Conservation (phyloP, 805 yeast species). For the Teunomyces pallodes region DNA sequence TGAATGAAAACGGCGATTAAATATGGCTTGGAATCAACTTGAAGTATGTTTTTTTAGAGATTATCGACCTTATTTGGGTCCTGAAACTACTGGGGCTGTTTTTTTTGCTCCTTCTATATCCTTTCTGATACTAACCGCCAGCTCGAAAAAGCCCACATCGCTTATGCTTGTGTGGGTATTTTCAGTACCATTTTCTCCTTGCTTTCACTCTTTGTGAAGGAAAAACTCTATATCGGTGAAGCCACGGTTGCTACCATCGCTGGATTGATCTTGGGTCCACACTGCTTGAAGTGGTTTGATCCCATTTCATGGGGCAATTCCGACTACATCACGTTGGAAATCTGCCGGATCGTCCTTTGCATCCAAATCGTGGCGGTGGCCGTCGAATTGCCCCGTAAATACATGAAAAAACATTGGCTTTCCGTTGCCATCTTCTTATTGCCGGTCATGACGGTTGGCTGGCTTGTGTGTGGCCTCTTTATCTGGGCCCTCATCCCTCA, state of each 20-base stretch:
- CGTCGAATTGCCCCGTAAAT: conserved; percentile 86
- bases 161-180: conserved; percentile 84
- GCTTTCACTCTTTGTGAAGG: conserved; percentile 78
- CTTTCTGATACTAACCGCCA: conserved; percentile 15
- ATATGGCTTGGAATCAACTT: conserved; percentile 17
- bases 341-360: conserved; percentile 78
- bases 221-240: conserved; percentile 82
- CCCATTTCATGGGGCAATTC: conserved; percentile 85
- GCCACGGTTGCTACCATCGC: conserved; percentile 85
- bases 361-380: conserved; percentile 93
- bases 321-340: conserved; percentile 77
- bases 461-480: conserved; percentile 80
- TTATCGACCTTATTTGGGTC: too few species aligned
- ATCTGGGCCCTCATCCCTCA: conserved; percentile 77
- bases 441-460: conserved; percentile 89
- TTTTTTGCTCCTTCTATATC: neutral
- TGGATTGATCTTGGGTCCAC: conserved; percentile 88
- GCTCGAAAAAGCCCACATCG: conserved; percentile 69
- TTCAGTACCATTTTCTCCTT: conserved; percentile 79
- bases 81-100: neutral
- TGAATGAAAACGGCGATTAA: neutral
- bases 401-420: conserved; percentile 80
- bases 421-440: conserved; percentile 71
- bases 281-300: conserved; percentile 76
- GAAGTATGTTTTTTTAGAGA: conserved; percentile 16